Evolutionary conservation across 2,329 filamentous ascomycete genomes (phyloP).

Genomic region (Helotiales sp.): DNA sequence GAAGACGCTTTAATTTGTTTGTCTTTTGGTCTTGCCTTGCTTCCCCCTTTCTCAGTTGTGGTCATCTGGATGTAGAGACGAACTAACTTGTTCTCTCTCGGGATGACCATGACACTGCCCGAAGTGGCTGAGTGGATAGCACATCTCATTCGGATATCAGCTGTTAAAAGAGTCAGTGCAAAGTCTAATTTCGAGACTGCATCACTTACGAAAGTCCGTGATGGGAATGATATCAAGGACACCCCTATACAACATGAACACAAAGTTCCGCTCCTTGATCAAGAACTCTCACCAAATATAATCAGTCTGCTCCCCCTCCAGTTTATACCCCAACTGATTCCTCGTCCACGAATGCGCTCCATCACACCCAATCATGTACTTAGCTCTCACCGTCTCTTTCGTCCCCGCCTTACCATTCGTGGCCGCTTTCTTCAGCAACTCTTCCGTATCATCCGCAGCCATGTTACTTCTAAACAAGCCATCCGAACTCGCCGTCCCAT

Average conservation of each 20-base stretch:
- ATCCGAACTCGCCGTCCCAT: conserved; percentile 45
- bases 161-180: conserved; percentile 52
- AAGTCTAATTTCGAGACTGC: background rate
- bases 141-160: conserved; percentile 64
- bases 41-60: conserved; percentile 50
- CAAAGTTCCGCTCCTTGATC: conserved; percentile 41
- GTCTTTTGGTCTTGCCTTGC: too few species aligned
- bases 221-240: conserved; percentile 53
- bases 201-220: conserved; percentile 49
- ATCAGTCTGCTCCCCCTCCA: conserved; percentile 64
- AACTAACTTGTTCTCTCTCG: conserved; percentile 59
- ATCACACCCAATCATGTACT: conserved; percentile 69
- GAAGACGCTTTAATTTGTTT: too few species aligned
- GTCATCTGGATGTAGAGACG: conserved; percentile 69
- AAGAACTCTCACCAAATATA: conserved; percentile 58
- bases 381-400: conserved; percentile 60
- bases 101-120: conserved; percentile 66
- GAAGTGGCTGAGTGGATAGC: conserved; percentile 57
- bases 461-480: conserved; percentile 66
- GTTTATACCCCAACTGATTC: conserved; percentile 55
- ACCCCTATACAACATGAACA: conserved; percentile 41
- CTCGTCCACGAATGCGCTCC: conserved; percentile 59
- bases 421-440: conserved; percentile 46
- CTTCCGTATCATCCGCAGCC: conserved; percentile 60
- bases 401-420: conserved; percentile 49